Conservation (phyloP, 2,329 filamentous ascomycete species). For the Hymenoscyphus infarciens region DNA sequence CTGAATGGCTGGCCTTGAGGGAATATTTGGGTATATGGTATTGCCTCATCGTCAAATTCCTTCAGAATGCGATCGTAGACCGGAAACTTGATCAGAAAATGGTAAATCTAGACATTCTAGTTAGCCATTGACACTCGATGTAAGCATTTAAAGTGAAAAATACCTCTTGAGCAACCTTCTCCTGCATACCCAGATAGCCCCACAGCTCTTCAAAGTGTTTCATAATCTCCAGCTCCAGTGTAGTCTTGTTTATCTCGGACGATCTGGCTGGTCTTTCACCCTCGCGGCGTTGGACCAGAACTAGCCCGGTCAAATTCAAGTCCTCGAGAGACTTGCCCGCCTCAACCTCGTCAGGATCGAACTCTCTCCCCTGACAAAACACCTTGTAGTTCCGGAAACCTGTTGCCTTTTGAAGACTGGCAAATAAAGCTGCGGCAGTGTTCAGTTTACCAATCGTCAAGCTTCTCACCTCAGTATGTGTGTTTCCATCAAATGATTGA, state of each 20-base stretch:
- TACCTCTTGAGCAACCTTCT: constrained; percentile 66
- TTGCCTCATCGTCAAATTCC: constrained; percentile 51
- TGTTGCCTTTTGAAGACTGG: constrained; percentile 63
- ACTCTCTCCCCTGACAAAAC: constrained; percentile 65
- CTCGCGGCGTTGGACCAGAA: constrained; percentile 61
- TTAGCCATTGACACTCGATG: constrained; percentile 9
- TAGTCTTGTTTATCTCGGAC: constrained; percentile 50
- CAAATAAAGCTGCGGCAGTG: constrained; percentile 66
- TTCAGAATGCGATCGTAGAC: constrained; percentile 60
- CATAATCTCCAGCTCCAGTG: constrained; percentile 74
- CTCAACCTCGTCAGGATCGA: constrained; percentile 58
- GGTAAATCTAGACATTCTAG: constrained; percentile 53
- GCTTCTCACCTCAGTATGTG: constrained; percentile 56
- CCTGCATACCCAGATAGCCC: constrained; percentile 71
- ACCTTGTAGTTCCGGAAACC: constrained; percentile 73
- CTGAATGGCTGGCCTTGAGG: constrained; percentile 67
- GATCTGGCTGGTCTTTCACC: constrained; percentile 43
- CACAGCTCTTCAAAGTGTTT: constrained; percentile 82
- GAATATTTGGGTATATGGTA: constrained; percentile 61
- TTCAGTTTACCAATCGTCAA: constrained; percentile 67
- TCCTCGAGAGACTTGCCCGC: constrained; percentile 63
- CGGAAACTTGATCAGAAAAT: constrained; percentile 68
- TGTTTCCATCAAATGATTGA: constrained; percentile 65
- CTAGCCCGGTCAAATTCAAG: constrained; percentile 62
- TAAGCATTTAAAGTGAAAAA: constrained; percentile 15